Conservation (phyloP, 2,329 filamentous ascomycete species). For the Ceratocystis diversiconidia region DNA sequence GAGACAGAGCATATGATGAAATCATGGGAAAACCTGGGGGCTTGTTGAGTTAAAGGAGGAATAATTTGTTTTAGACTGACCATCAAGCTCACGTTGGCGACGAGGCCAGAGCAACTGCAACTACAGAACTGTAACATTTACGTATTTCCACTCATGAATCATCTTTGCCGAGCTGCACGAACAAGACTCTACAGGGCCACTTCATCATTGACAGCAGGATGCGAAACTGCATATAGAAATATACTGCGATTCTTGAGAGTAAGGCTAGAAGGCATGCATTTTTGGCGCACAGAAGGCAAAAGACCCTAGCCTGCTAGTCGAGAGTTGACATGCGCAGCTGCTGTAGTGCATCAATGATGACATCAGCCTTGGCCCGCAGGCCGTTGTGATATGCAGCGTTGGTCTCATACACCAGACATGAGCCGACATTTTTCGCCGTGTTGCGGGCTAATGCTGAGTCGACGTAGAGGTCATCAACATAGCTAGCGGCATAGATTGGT, state of each 20-base stretch:
- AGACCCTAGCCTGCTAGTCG: constrained; percentile 9
- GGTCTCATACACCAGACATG: constrained; percentile 68
- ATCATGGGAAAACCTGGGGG: constrained; percentile 18
- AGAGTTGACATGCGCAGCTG: constrained; percentile 33
- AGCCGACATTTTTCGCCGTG: constrained; percentile 60
- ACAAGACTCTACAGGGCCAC: background rate
- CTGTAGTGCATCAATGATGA: constrained; percentile 45
- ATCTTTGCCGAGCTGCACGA: background rate
- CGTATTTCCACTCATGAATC: background rate
- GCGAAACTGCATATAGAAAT: background rate
- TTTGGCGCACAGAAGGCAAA: background rate
- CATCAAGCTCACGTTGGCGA: background rate
- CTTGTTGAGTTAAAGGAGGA: constrained; percentile 6
- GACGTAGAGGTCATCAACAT: constrained; percentile 85
- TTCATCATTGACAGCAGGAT: background rate
- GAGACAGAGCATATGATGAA: constrained; percentile 16
- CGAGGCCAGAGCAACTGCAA: background rate
- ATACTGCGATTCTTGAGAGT: background rate
- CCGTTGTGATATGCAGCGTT: constrained; percentile 83
- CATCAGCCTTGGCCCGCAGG: constrained; percentile 55
- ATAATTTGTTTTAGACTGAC: background rate
- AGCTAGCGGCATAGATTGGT: constrained; percentile 74
- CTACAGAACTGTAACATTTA: background rate
- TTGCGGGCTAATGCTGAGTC: constrained; percentile 59
- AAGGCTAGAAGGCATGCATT: background rate